Base-by-base conservation (phyloP, 495 filamentous ascomycete species). In the Mycothermus thermophilus region DNA sequence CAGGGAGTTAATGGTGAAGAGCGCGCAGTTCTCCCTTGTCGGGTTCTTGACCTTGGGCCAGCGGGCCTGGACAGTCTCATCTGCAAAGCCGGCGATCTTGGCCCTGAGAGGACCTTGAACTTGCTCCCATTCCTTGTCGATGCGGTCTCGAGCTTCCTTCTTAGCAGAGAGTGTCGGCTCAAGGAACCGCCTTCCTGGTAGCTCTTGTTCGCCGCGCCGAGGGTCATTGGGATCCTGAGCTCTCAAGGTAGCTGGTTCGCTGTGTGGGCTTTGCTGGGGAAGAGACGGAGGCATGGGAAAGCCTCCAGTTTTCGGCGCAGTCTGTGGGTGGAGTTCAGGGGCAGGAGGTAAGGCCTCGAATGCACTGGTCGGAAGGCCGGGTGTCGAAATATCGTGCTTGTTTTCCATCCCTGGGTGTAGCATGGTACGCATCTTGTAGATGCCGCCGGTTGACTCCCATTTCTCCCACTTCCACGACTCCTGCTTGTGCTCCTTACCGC, bases 381-480 rank as follows among this genome's bases (percentile, higher is more conserved):
- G n/a, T n/a, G n/a, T n/a, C n/a, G n/a, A n/a, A n/a, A n/a, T n/a
- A n/a, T n/a, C n/a, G n/a, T n/a, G n/a, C 14, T 22, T 28, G 14
- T 32, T 28, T 5, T 27, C 20, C 15, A 46, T 37, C 13, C 45
- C 47, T 11, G 52, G 54, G 24, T 56, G 47, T 5, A 54, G 37
- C n/a, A 43, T 35, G 4, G 42, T 51, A n/a, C 43, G 48, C 48
- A 66, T 59, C 42, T 48, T 53, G 9, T 26, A 26, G 37, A 67
- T 27, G 13, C 66, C 65, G n/a, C 67, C 63, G 32, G 55, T 52
- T 11, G 54, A 54, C 35, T 78, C 75, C 68, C 75, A 86, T 33
- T 69, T 72, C 48, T 85, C 81, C 74, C 80, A 84, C 18, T 75
- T 71, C 14, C 64, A 57, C 13, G 71, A 60, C 42, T 82, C 74